These are phyloP conservation scores for Amyloporia xantha DNA, from an alignment of 768 basidiomycete species.

Conservation along the genomic window DNA sequence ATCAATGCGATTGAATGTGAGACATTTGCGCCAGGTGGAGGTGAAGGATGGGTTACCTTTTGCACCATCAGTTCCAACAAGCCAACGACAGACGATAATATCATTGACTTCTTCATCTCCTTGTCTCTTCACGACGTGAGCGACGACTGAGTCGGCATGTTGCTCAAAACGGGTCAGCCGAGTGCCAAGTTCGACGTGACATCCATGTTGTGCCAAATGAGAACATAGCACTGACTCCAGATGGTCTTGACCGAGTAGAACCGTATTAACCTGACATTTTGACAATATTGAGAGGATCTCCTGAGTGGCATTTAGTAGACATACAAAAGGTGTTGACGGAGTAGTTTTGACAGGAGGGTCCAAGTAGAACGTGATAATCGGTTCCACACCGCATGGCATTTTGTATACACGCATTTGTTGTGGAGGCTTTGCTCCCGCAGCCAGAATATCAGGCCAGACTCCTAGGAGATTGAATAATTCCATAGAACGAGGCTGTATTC, in stretches of 20 bases:
- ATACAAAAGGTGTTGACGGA: constrained; percentile 15
- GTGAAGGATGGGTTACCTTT: constrained; percentile 13
- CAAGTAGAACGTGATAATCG: constrained; percentile 4
- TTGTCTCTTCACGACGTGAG: constrained; percentile 15
- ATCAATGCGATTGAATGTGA: background rate
- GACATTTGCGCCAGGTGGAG: background rate
- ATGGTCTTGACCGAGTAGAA: constrained; percentile 11
- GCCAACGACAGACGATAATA: constrained; percentile 22
- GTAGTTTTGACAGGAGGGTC: background rate
- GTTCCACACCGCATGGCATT: constrained; percentile 10
- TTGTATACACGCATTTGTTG: background rate
- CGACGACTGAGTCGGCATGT: constrained; percentile 24
- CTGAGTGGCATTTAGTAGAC: background rate
- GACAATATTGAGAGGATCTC: background rate
- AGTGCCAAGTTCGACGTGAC: constrained; percentile 29
- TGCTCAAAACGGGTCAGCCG: constrained; percentile 31
- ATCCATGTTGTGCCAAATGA: constrained; percentile 19
- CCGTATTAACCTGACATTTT: background rate
- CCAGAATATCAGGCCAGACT: constrained; percentile 11
- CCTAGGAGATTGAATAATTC: constrained; percentile 17
- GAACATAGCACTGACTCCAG: constrained; percentile 27
- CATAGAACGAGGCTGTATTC: constrained; percentile 13
- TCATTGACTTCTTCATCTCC: constrained; percentile 23
- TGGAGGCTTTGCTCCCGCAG: constrained; percentile 2
- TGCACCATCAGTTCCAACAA: constrained; percentile 40